A percentile compares a stretch with the other conserved stretches of the same genome.
Evolutionary conservation across 805 yeast genomes (phyloP).

Genomic region (Candida corydali): DNA sequence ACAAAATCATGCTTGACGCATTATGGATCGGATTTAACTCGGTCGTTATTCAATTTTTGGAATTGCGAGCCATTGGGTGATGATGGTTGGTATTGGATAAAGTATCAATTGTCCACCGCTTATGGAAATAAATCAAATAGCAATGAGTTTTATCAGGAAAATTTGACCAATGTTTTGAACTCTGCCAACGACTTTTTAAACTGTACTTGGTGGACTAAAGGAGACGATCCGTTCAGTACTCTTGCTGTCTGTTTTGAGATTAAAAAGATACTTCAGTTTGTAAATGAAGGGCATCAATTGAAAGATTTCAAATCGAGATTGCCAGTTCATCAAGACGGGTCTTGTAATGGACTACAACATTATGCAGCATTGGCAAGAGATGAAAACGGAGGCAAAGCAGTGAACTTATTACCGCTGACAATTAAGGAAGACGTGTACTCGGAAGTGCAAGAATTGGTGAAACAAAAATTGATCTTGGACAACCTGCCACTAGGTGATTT

Average conservation of each 20-base stretch:
- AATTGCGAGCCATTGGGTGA: conserved; percentile 30
- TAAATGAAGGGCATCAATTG: conserved; percentile 15
- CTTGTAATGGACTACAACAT: conserved; percentile 45
- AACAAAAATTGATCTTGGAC: conserved; percentile 9
- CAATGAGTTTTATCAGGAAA: conserved; percentile 19
- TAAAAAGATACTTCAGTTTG: conserved; percentile 13
- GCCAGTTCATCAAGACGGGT: conserved; percentile 42
- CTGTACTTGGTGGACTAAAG: conserved; percentile 31
- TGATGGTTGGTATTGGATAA: conserved; percentile 33
- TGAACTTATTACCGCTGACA: conserved; percentile 25
- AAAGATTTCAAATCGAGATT: conserved; percentile 23
- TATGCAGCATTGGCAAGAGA: conserved; percentile 42
- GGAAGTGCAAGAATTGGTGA: conserved; percentile 25
- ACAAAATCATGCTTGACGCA: conserved; percentile 36
- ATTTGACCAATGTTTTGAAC: conserved; percentile 17
- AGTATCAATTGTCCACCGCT: conserved; percentile 34
- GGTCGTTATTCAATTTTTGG: conserved; percentile 37
- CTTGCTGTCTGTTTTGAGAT: conserved; percentile 34
- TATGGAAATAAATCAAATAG: conserved; percentile 23
- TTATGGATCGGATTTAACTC: conserved; percentile 30
- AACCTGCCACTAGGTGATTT: conserved; percentile 10
- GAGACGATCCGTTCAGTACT: conserved; percentile 39
- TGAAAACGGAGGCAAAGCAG: conserved; percentile 33
- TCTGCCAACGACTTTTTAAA: conserved; percentile 26
- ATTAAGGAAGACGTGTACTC: conserved; percentile 29